Conservation (phyloP, 2,329 filamentous ascomycete genomes). For the Rhytidhysteron rufulum region DNA sequence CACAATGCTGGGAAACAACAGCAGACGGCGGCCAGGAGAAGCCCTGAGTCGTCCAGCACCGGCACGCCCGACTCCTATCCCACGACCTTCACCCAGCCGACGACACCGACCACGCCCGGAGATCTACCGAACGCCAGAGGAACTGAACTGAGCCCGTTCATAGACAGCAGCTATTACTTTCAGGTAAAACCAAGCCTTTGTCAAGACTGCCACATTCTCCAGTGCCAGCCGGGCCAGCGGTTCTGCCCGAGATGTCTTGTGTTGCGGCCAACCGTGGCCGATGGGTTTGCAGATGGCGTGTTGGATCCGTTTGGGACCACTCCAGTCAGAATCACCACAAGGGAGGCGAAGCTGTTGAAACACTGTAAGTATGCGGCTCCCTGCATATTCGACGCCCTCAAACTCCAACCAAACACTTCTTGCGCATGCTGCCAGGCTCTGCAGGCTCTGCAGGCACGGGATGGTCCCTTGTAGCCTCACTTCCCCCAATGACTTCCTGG, state of each 20-base stretch:
- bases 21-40: slow-evolving; percentile 13
- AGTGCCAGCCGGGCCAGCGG: slow-evolving; percentile 24
- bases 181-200: slow-evolving; percentile 21
- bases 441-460: neutral
- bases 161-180: slow-evolving; percentile 11
- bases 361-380: slow-evolving; percentile 29
- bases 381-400: slow-evolving; percentile 6
- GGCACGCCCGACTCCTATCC: slow-evolving; percentile 25
- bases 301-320: slow-evolving; percentile 32
- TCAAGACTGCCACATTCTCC: slow-evolving; percentile 25
- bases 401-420: neutral
- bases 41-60: slow-evolving; percentile 21
- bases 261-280: slow-evolving; percentile 13
- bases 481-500: neutral
- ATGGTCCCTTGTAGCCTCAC: neutral
- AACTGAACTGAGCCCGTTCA: slow-evolving; percentile 17
- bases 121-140: slow-evolving; percentile 5
- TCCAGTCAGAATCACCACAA: slow-evolving; percentile 22
- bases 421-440: slow-evolving; percentile 1
- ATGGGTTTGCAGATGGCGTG: slow-evolving; percentile 22
- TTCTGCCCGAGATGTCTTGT: slow-evolving; percentile 26
- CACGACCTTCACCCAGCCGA: slow-evolving; percentile 20
- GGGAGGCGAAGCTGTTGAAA: slow-evolving; percentile 27
- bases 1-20: slow-evolving; percentile 26
- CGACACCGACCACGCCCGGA: slow-evolving; percentile 27